Evolutionary conservation across 768 basidiomycete species (phyloP).

Genomic region (Leccinellum luteum): DNA sequence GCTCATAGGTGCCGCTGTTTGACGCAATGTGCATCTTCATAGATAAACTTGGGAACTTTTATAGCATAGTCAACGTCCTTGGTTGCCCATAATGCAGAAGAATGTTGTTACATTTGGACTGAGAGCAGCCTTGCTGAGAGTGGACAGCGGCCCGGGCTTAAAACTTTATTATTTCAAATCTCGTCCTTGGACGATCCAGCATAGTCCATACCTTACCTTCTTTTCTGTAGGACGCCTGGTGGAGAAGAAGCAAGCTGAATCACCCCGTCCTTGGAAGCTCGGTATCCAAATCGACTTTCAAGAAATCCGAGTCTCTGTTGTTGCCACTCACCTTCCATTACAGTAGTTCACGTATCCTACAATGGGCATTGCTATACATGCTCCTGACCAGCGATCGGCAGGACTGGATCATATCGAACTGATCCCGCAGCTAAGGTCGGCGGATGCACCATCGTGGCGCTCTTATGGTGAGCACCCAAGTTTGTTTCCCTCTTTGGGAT

Average conservation of each 20-base stretch:
- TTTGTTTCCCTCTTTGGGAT: neutral
- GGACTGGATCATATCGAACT: neutral
- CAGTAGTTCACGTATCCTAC: neutral
- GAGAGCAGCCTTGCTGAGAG: neutral
- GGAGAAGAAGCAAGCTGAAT: neutral
- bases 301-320: neutral
- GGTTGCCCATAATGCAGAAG: neutral
- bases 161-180: neutral
- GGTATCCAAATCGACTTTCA: neutral
- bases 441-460: neutral
- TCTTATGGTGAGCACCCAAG: neutral
- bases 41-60: neutral
- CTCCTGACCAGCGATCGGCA: neutral
- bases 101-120: neutral
- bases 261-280: neutral
- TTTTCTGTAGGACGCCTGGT: neutral
- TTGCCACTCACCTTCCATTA: neutral
- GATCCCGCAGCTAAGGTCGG: neutral
- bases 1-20: constrained; percentile 22
- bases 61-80: neutral
- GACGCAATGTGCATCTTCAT: neutral
- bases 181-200: neutral
- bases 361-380: neutral
- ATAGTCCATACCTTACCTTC: neutral
- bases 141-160: neutral